Evolutionary conservation across 805 yeast genomes (phyloP), one percentile per base, ranked within the genome.

Genomic region (Vanderwaltozyma tropicalis): DNA sequence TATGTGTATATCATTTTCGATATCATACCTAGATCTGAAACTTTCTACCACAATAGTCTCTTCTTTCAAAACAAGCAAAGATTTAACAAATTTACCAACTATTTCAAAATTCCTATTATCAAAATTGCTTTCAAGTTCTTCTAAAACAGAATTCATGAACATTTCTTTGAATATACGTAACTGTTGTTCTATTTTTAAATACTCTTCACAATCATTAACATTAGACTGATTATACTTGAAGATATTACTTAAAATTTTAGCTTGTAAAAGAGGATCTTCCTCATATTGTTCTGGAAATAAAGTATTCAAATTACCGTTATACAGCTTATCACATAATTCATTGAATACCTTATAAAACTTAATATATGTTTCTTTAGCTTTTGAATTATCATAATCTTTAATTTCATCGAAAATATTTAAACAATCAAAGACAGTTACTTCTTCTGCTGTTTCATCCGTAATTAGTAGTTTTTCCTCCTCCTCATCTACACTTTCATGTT

Each of bases 71-170:
- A 61, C 14, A 52, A 68, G 24, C 57, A 67, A 31, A 49, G 58
- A 42, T 32, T 46, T 21, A 42, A 56, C 37, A 54, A 55, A 57
- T 28, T 54, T 53, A 5, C 60, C 59, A 14, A 55, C 57, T 10
- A 61, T 57, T 5, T 52, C 59, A 26, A 57, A 72, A 28, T 77
- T 74, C 31, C 65, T 59, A 2, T 65, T 50, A 31, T 70, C 74
- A 41, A 70, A 68, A 43, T 71, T 78, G 22, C 67, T 57, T 36
- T 81, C 88, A 41, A 83, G 67, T 52, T 85, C 94, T 32, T 75
- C 59, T 13, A 84, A 54, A 7, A 81, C 67, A 0, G 92, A 83
- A 52, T 72, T 80, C 29, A 80, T 79, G 52, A 85, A 83, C 15
- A 83, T 64, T 49, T 80, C 89, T 36, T 49, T 50, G 9, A 57